Evolutionary conservation across 2,329 filamentous ascomycete species (phyloP).

Genomic region (Trichoderma polysporum): DNA sequence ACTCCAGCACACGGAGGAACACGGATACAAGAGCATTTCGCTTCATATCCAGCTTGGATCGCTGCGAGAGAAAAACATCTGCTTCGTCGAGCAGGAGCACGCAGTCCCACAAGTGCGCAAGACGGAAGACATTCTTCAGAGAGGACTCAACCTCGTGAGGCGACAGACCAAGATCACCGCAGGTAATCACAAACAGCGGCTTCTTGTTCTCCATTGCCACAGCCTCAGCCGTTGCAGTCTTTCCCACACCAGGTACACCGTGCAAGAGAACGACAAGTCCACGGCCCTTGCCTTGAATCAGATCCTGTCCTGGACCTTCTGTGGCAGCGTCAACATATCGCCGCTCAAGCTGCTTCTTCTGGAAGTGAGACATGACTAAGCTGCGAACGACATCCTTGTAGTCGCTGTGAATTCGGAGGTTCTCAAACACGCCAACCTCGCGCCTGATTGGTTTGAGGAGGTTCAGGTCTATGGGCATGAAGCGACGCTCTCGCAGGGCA

Average conservation of each 20-base stretch:
- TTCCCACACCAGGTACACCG: conserved; percentile 49
- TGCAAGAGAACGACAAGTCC: conserved; percentile 47
- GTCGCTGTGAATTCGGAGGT: conserved; percentile 40
- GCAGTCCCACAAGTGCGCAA: conserved; percentile 42
- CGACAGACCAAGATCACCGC: conserved; percentile 47
- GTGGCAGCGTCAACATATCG: conserved; percentile 31
- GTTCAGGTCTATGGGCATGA: conserved; percentile 39
- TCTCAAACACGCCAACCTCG: conserved; percentile 40
- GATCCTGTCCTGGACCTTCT: conserved; percentile 32
- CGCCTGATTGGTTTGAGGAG: conserved; percentile 37
- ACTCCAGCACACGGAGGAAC: conserved; percentile 48
- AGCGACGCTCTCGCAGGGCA: conserved; percentile 41
- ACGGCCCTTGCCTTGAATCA: conserved; percentile 47
- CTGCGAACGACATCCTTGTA: conserved; percentile 44
- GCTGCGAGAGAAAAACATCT: conserved; percentile 36
- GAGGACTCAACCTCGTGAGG: conserved; percentile 42
- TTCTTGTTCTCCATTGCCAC: conserved; percentile 42
- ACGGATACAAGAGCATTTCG: conserved; percentile 42
- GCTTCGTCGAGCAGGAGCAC: conserved; percentile 41
- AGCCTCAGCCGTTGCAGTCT: conserved; percentile 48
- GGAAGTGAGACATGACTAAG: conserved; percentile 43
- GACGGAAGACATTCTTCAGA: conserved; percentile 44
- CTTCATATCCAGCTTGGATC: conserved; percentile 34
- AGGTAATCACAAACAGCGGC: conserved; percentile 50
- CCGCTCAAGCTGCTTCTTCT: conserved; percentile 40